Base-by-base conservation (phyloP, 1,284 basidiomycete genomes). In the Sanguinoderma infundibulare region DNA sequence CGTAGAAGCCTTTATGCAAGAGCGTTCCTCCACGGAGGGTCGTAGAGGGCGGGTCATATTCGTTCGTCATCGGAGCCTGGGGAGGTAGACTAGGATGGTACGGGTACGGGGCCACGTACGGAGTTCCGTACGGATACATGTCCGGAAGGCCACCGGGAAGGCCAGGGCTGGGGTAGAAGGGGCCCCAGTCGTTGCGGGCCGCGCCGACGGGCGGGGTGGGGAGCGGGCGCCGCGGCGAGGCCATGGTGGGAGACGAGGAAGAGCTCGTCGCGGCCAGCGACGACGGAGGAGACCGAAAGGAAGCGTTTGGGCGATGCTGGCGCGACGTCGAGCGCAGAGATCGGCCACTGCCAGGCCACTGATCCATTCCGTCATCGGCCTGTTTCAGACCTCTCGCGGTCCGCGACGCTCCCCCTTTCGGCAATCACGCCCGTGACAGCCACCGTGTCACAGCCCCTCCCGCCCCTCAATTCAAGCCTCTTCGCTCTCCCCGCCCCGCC, bases 1-100 rank as follows among this genome's bases (percentile, higher is more conserved):
- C 92, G 76, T 93, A 92, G 79, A 95, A 96, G 7, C 93, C 94
- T 64, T 89, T 88, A 79, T 94, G 92, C 35, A 93, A 78, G 49
- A 94, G 76, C 12, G 91, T 90, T 22, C 89, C 90, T 9, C 81
- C 83, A 53, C 84, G 84, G 59, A 90, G 76, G 57, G 83, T 82
- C 8, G 80, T 79, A n/a, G 72, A 44, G 64, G 67, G 49, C 73
- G 81, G 77, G 61, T 81, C 78, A 67, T 79, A 78, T 35, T 75
- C 67, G 66, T 81, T 72, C 17, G 70, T 73, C 39, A 74, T 66
- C 57, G 73, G 68, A 44, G 73, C 70, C 24, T 69, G 60, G 8
- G 60, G 60, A 17, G 64, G 40, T 61, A 75, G 76, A 38, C 68
- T 59, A 51, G 79, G 75, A 9, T 57, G 60, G 70, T 80, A 82